phyloP scores from a whole-genome alignment of 257 asterid species.

The Coffea canephora region DNA sequence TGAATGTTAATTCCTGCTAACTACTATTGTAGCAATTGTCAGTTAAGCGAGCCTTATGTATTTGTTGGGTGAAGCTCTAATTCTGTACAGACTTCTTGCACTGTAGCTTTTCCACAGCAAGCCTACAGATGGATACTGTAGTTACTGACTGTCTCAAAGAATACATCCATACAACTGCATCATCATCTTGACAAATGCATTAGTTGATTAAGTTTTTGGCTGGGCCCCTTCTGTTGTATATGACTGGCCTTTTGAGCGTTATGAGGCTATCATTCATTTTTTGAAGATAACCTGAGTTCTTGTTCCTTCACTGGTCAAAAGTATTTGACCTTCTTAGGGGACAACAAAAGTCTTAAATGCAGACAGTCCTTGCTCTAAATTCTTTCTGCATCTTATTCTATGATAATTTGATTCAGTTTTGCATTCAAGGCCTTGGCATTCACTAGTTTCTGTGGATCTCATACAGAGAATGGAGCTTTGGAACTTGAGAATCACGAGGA shows the following conservation, averaged over 20 bases:
- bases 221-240: neutral
- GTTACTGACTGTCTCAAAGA: neutral
- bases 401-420: neutral
- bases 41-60: neutral
- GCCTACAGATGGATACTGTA: neutral
- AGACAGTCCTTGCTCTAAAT: neutral
- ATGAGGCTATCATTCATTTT: neutral
- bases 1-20: neutral
- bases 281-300: neutral
- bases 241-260: neutral
- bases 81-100: neutral
- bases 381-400: neutral
- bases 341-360: neutral
- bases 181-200: neutral
- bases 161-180: neutral
- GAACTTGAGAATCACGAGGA: conserved; percentile 17
- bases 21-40: neutral
- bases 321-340: neutral
- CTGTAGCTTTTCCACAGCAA: neutral
- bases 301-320: neutral
- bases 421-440: conserved; percentile 2
- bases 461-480: conserved; percentile 17
- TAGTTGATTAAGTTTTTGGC: neutral
- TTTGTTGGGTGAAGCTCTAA: too few relatives aligned
- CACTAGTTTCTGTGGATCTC: conserved; percentile 10